Evolutionary conservation across 257 asterid species (phyloP), one percentile per base, ranked within the genome.

Genomic region (Petunia secreta): DNA sequence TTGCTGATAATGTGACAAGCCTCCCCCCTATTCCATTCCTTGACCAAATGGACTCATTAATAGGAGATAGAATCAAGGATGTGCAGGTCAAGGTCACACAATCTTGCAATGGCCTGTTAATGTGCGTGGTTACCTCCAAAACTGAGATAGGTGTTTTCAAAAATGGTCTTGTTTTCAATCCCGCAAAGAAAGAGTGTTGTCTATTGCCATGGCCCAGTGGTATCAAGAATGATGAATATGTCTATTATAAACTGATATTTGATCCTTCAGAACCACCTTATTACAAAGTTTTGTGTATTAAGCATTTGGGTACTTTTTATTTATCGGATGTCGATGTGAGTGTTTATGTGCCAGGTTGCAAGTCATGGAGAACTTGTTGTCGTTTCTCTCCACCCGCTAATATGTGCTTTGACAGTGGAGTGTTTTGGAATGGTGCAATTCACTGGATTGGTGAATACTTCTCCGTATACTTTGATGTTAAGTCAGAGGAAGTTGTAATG

Each of bases 21-120:
- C 25, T 25, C 25, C 25, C 25, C 25, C 25, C 25, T 25, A 25
- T 25, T 25, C 25, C 25, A 25, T 25, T 25, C 25, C 25, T 25
- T 25, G 25, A 25, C 25, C 25, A 25, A 25, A 25, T 25, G 25
- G 25, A 25, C 25, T 25, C 25, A 25, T 25, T 25, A 25, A 25
- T 25, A 25, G 25, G 25, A 25, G 25, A 25, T 25, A 25, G 25
- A 25, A 25, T 25, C 25, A 25, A 25, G 25, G 25, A 25, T 25
- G 25, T 25, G 25, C 25, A 25, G 25, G 54, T 48, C 13, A 48
- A 25, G 65, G 14, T 25, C 25, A 60, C 65, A 3, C 65, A 60
- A 25, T 75, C 79, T 54, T 75, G 48, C 44, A 75, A 75, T 36
- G 79, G 79, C 34, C 64, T 75, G 2, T 38, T 75, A 15, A 59